Conservation (phyloP, 305 asterid genomes). For the Solanum aculeatissimum region DNA sequence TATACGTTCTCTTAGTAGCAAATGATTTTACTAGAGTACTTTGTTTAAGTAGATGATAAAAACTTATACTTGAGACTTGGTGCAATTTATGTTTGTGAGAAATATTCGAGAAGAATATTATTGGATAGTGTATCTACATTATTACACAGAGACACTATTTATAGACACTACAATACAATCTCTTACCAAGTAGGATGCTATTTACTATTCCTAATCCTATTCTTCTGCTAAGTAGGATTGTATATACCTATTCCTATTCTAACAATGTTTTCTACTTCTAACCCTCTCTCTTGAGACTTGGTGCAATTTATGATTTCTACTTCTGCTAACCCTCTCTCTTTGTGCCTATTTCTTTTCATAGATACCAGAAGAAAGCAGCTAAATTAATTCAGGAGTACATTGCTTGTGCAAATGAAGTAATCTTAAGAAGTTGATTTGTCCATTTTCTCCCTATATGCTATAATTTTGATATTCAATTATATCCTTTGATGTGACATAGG, state of each 20-base stretch:
- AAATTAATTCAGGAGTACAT: conserved; percentile 82
- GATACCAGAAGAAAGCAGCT: conserved; percentile 95
- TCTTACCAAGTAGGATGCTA: too few relatives aligned
- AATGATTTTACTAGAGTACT: neutral
- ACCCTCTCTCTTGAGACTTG: too few relatives aligned
- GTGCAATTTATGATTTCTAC: neutral
- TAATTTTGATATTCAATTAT: neutral
- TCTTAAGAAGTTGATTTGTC: neutral
- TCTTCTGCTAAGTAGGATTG: too few relatives aligned
- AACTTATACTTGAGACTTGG: neutral
- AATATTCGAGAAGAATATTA: too few relatives aligned
- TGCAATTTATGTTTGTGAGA: neutral
- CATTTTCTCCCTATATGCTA: neutral
- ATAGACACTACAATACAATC: too few relatives aligned
- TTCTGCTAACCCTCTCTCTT: neutral
- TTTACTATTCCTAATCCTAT: too few relatives aligned
- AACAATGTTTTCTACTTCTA: too few relatives aligned
- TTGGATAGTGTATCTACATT: too few relatives aligned
- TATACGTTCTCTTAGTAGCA: neutral
- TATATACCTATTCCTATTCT: too few relatives aligned
- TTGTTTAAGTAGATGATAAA: neutral
- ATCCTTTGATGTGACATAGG: conserved; percentile 30
- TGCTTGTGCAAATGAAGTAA: conserved; percentile 93
- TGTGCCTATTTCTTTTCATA: conserved; percentile 10
- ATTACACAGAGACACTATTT: too few relatives aligned